Percentiles rank a stretch among this genome's conserved stretches.
These are phyloP conservation scores for Capsicum chinense DNA, from an alignment of 257 asterid species.

Conservation along the genomic window DNA sequence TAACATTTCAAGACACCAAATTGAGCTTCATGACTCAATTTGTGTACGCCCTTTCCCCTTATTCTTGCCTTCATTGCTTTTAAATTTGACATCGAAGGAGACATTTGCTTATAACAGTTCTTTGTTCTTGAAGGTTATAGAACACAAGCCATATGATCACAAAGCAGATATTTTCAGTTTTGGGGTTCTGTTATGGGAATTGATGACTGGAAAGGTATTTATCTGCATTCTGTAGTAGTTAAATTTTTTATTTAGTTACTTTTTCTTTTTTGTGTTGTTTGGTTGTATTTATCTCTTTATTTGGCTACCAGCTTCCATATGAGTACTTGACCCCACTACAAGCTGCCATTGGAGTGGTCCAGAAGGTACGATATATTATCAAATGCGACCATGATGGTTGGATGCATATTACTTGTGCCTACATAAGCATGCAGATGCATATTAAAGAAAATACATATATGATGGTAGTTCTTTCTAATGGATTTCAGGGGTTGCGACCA, in stretches of 20 bases:
- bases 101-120: slow-evolving; percentile 38
- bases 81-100: too few species aligned
- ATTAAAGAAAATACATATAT: neutral
- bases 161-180: slow-evolving; percentile 96
- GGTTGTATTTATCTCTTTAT: slow-evolving; percentile 22
- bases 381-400: slow-evolving; percentile 6
- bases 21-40: too few species aligned
- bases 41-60: too few species aligned
- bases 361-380: slow-evolving; percentile 55
- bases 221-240: neutral
- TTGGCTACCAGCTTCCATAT: slow-evolving; percentile 77
- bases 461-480: slow-evolving; percentile 20
- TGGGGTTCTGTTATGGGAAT: slow-evolving; percentile 92
- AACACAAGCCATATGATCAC: slow-evolving; percentile 92
- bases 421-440: slow-evolving; percentile 1
- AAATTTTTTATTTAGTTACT: neutral
- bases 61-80: too few species aligned
- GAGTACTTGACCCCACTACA: slow-evolving; percentile 94
- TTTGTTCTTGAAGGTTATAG: slow-evolving; percentile 74
- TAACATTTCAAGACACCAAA: too few species aligned
- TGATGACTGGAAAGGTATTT: slow-evolving; percentile 89
- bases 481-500: slow-evolving; percentile 78
- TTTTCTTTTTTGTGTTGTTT: slow-evolving; percentile 13
- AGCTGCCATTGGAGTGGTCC: slow-evolving; percentile 99
- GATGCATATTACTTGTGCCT: slow-evolving; percentile 1